These are phyloP conservation scores for Aureobasidium sp. DNA, from an alignment of 2,329 filamentous ascomycete genomes.

Conservation along the genomic window DNA sequence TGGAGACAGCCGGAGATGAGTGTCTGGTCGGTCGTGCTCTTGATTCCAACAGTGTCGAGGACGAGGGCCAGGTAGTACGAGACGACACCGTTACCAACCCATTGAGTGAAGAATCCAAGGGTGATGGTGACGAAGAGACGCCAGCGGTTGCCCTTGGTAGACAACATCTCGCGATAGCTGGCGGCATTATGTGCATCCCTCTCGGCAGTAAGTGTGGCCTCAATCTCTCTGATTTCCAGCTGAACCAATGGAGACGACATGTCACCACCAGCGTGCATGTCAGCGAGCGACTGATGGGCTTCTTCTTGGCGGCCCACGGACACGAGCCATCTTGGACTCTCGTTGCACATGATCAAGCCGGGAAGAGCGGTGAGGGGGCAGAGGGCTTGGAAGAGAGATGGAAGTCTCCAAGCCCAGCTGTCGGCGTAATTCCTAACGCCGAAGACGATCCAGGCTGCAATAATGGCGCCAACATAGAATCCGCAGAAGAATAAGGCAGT, in stretches of 20 bases:
- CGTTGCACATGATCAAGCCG: no score
- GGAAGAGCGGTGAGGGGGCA: no score
- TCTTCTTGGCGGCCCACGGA: constrained; percentile 57
- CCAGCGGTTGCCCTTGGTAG: constrained; percentile 48
- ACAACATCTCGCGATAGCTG: constrained; percentile 53
- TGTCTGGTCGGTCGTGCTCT: no score
- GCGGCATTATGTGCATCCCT: constrained; percentile 29
- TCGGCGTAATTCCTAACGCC: no score
- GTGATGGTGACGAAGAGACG: constrained; percentile 45
- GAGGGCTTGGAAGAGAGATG: no score
- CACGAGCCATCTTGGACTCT: constrained; percentile 47
- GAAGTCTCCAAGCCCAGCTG: no score
- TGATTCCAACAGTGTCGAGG: constrained; percentile 27
- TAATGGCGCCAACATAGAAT: background rate
- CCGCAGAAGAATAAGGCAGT: constrained; percentile 30
- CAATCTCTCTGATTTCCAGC: constrained; percentile 61
- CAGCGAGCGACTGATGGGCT: constrained; percentile 52
- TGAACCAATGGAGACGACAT: constrained; percentile 49
- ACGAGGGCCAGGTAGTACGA: constrained; percentile 31
- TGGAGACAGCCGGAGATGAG: constrained; percentile 24
- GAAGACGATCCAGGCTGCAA: no score
- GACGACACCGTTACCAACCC: constrained; percentile 41
- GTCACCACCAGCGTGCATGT: constrained; percentile 57
- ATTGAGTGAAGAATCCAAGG: constrained; percentile 41
- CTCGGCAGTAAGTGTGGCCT: constrained; percentile 55